phyloP scores from a whole-genome alignment of 2,329 filamentous ascomycete genomes.

The Apiospora aurea region DNA sequence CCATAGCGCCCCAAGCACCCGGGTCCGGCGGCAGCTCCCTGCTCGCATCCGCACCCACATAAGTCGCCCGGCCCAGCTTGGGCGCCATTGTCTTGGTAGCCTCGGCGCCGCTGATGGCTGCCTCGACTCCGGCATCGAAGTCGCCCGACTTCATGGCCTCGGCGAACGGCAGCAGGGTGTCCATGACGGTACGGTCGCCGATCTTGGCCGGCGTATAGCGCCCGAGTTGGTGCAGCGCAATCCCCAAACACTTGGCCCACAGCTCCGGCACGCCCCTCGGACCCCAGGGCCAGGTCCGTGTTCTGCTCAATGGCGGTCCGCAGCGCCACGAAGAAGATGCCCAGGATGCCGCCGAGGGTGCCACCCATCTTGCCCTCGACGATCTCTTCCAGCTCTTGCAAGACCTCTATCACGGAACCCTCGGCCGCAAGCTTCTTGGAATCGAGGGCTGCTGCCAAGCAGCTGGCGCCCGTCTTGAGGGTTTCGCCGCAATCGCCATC shows the following conservation, averaged over 20 bases:
- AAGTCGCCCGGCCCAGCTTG: constrained; percentile 71
- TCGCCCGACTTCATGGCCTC: constrained; percentile 54
- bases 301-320: constrained; percentile 46
- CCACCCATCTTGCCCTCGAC: constrained; percentile 62
- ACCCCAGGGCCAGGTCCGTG: constrained; percentile 37
- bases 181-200: constrained; percentile 65
- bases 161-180: constrained; percentile 62
- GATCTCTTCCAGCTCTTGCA: constrained; percentile 59
- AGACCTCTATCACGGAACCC: constrained; percentile 56
- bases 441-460: constrained; percentile 56
- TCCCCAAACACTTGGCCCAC: constrained; percentile 52
- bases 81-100: constrained; percentile 71
- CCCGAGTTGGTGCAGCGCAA: constrained; percentile 54
- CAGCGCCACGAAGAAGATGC: constrained; percentile 56
- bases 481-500: constrained; percentile 73
- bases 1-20: constrained; percentile 73
- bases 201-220: constrained; percentile 62
- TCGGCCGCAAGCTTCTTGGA: constrained; percentile 42
- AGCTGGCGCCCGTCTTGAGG: constrained; percentile 59
- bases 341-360: constrained; percentile 42
- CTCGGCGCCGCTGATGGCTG: constrained; percentile 66
- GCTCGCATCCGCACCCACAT: constrained; percentile 64
- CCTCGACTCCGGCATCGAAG: constrained; percentile 63
- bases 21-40: constrained; percentile 69
- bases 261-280: constrained; percentile 46